Conservation (phyloP, 2,329 filamentous ascomycete genomes). For the Dothidotthia symphoricarpi region DNA sequence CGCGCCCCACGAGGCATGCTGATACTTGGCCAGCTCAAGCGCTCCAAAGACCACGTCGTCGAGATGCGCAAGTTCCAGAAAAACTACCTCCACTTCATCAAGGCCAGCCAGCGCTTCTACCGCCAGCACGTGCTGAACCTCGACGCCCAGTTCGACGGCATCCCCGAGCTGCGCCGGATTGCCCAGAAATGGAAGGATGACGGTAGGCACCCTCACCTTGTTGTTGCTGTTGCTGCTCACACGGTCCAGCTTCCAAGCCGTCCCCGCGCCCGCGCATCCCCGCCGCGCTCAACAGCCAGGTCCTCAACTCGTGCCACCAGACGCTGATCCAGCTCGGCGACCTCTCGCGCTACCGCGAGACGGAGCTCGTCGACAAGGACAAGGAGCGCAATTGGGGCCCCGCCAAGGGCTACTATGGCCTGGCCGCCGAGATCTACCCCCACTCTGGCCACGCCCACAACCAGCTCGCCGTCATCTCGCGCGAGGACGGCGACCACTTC, state of each 20-base stretch:
- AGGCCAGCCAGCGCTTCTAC: slow-evolving; percentile 85
- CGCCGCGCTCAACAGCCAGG: slow-evolving; percentile 55
- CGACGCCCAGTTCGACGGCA: slow-evolving; percentile 57
- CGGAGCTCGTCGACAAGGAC: slow-evolving; percentile 64
- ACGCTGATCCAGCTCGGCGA: slow-evolving; percentile 87
- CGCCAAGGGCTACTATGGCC: slow-evolving; percentile 78
- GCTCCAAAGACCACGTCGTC: slow-evolving; percentile 56
- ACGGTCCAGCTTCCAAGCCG: slow-evolving; percentile 31
- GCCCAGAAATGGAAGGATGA: slow-evolving; percentile 47
- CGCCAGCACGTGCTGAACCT: slow-evolving; percentile 78
- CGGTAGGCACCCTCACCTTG: slow-evolving; percentile 16
- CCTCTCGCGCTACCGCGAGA: slow-evolving; percentile 78
- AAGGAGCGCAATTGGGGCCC: slow-evolving; percentile 75
- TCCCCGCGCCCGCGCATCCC: slow-evolving; percentile 35
- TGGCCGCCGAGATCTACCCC: slow-evolving; percentile 77
- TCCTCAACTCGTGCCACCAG: slow-evolving; percentile 74
- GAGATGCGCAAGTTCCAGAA: slow-evolving; percentile 76
- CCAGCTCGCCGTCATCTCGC: slow-evolving; percentile 82
- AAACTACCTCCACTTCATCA: slow-evolving; percentile 80
- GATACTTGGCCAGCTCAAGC: slow-evolving; percentile 41
- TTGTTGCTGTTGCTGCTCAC: slow-evolving; percentile 1
- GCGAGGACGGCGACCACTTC: slow-evolving; percentile 75
- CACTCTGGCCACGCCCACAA: slow-evolving; percentile 81
- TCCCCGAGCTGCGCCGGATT: slow-evolving; percentile 59
- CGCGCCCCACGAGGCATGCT: slow-evolving; percentile 1